Conservation (phyloP, 2,329 filamentous ascomycete species). For the Hymenoscyphus fraxineus region DNA sequence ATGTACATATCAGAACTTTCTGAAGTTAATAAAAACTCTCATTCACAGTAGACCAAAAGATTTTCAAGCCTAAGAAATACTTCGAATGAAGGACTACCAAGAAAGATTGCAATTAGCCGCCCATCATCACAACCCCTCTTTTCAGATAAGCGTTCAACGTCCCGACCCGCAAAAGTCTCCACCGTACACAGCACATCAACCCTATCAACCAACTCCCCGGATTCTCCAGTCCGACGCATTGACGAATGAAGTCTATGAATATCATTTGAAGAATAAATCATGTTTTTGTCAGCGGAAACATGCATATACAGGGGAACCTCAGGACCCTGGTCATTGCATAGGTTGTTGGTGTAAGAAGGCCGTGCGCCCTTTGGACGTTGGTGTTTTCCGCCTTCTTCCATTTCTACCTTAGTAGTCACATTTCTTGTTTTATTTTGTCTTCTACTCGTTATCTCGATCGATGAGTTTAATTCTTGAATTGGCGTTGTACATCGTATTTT, state of each 20-base stretch:
- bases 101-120: background rate
- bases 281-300: background rate
- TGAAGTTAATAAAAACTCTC: no score
- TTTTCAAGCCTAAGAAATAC: no score
- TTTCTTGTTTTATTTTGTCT: background rate
- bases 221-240: background rate
- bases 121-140: background rate
- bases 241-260: background rate
- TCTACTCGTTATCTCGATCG: background rate
- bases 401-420: background rate
- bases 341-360: background rate
- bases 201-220: background rate
- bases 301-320: background rate
- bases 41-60: no score
- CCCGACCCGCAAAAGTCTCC: background rate
- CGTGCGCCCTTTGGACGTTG: background rate
- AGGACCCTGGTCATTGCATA: background rate
- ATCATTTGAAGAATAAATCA: background rate
- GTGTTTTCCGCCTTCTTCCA: background rate
- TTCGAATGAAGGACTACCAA: no score
- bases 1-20: no score
- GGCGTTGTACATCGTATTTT: no score
- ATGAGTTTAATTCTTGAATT: no score
- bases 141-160: background rate
- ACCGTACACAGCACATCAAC: background rate